Evolutionary conservation across 345 rosid species (phyloP).

Genomic region (Eucalyptus tenuipes): DNA sequence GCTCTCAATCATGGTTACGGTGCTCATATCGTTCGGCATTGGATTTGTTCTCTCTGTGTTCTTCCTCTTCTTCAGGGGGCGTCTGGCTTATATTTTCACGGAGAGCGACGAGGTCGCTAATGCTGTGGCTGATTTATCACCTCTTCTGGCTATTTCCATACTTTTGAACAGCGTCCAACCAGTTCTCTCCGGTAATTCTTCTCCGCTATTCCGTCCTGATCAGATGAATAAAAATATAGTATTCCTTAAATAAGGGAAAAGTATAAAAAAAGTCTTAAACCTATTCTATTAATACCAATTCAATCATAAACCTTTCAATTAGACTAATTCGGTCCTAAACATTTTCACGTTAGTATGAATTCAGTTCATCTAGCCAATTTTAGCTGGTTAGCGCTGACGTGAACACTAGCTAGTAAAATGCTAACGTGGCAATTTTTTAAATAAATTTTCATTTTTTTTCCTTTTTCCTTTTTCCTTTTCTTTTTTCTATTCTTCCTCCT

Average conservation of each 20-base stretch:
- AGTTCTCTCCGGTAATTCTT: conserved; percentile 56
- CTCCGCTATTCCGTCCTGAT: not conserved
- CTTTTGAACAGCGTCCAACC: conserved; percentile 79
- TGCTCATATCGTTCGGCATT: conserved; percentile 34
- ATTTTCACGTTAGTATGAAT: no score
- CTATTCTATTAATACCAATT: fast-evolving
- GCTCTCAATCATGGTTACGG: conserved; percentile 25
- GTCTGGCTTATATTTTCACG: conserved; percentile 55
- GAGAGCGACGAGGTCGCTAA: conserved; percentile 33
- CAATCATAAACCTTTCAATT: no score
- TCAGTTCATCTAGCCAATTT: fast-evolving
- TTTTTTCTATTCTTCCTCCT: no score
- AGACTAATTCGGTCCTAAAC: fast-evolving
- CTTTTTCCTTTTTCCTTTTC: no score
- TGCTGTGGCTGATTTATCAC: conserved; percentile 63
- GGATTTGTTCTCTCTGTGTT: conserved; percentile 31
- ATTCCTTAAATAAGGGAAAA: not conserved
- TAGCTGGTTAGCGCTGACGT: fast-evolving
- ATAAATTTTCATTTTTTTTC: no score
- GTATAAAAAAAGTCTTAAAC: no score
- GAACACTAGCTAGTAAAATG: no score
- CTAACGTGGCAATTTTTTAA: fast-evolving
- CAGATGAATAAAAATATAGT: not conserved
- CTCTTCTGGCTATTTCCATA: conserved; percentile 55
- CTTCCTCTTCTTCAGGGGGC: conserved; percentile 42